Base-by-base conservation (phyloP, 768 basidiomycete species). In the Phaeotremella fagi region DNA sequence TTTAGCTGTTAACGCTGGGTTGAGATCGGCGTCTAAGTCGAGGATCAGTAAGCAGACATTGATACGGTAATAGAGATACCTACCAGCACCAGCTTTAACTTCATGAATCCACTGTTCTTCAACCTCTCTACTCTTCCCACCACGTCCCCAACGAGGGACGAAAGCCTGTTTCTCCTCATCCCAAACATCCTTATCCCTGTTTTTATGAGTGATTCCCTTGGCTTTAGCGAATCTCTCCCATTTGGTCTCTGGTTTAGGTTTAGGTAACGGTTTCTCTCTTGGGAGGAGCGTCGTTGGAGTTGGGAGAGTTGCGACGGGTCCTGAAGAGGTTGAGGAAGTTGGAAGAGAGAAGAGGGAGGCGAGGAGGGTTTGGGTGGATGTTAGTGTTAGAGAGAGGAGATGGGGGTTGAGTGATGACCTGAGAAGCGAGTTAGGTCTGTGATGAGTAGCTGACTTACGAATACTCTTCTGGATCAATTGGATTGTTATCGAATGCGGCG, bases 221-320 rank as follows among this genome's bases (percentile, higher is more conserved):
- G 88, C 85, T 43, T 84, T 83, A 3, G 94, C 94, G 68, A 98
- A 99, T 51, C 82, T 80, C 78, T 98, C 89, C 95, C 95, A 99
- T 75, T 95, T 98, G 5, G 94, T 98, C 28, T 80, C 83, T 7
- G 86, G 85, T 75, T 94, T 95, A 2, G 87, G 86, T 66, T 90
- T 92, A 0, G 92, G 95, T 2, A 98, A 79, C 0, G 88, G 89
- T 72, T 99, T 98, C 26, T 90, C 81, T 22, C 95, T 82, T 0
- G 95, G 95, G 0, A 98, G 81, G 43, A 79, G 77, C 24, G 86
- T 88, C 1, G 79, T 82, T 2, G 88, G 86, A 1, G 82, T 68
- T 0, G 94, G 92, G 2, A 95, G 85, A 51, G 82, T 79, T 1
- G 86, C 88, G 45, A 90, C 79, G 0, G 89, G 89, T 1, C 92